Evolutionary conservation across 2,329 filamentous ascomycete genomes (phyloP), one percentile per base, ranked within the genome.

Genomic region (Neofusicoccum parvum): DNA sequence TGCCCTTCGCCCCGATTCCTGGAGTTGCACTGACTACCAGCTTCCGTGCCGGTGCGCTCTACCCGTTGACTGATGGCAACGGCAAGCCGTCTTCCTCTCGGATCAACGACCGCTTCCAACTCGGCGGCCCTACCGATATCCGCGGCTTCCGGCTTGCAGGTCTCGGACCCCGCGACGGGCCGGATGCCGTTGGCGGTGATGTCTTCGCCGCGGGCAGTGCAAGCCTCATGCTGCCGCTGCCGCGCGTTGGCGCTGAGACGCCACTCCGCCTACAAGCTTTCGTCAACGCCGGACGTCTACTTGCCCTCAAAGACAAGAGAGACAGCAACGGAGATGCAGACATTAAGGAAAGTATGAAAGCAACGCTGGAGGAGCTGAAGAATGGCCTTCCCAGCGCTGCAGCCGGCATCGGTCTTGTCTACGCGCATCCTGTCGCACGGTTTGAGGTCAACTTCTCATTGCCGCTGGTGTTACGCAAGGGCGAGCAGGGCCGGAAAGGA

Each of bases 381-480:
- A 90, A 88, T 62, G 92, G 92, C 3, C 78, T 93, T 34, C 95
- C 95, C 0, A 97, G 92, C 75, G 83, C 93, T 39, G 90, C 94
- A 1, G 94, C 92, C 1, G 95, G 95, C 32, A 80, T 97, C 12
- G 95, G 95, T 0, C 81, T 99, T 23, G 94, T 99, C 1, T 99
- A 99, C 76, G 95, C 94, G 3, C 94, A 98, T 74, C 94, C 94
- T 0, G 90, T 94, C 20, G 95, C 95, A 11, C 83, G 95, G 65
- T 97, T 99, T 69, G 95, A 99, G 81, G 83, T 99, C 70, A 99
- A 99, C 79, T 97, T 99, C 76, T 93, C 91, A 72, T 78, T 99
- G 70, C 95, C 95, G 1, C 77, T 99, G 66, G 89, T 94, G 17
- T 78, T 92, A 73, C 86, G 95, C 66, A 89, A 86, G 69, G 93